Evolutionary conservation across 163 green algal genomes (phyloP).

Genomic region (Scenedesmus sp.): DNA sequence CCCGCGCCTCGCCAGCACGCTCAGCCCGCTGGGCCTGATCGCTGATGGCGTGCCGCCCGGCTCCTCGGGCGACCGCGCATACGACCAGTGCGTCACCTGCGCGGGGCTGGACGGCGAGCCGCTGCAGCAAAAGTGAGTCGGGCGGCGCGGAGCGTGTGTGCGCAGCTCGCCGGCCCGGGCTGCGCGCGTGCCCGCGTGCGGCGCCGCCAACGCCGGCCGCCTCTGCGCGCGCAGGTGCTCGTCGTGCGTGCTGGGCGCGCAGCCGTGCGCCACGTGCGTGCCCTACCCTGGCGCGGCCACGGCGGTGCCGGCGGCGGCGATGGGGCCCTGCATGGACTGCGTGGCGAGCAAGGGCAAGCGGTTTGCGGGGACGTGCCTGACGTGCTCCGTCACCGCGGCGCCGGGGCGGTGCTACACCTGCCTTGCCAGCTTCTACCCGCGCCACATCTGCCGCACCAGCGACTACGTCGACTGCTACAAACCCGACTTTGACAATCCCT

Average conservation of each 20-base stretch:
- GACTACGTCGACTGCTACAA: constrained; percentile 35
- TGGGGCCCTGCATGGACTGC: constrained; percentile 22
- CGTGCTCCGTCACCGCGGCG: not conserved
- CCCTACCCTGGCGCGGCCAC: not conserved
- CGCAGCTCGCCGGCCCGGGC: not conserved
- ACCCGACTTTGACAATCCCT: constrained; percentile 42
- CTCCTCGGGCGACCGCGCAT: not conserved
- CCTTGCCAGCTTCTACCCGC: constrained; percentile 14
- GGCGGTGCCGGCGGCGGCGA: not conserved
- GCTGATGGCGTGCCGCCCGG: not conserved
- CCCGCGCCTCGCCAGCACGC: not conserved
- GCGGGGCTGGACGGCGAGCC: not conserved
- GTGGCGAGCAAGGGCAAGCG: constrained; percentile 1
- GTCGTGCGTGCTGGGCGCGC: constrained; percentile 1
- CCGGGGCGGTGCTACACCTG: constrained; percentile 4
- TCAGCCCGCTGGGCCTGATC: not conserved
- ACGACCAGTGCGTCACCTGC: constrained; percentile 29
- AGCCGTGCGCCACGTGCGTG: constrained; percentile 7
- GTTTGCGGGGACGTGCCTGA: constrained; percentile 20
- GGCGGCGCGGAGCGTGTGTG: not conserved
- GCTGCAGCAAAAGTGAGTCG: constrained; percentile 12
- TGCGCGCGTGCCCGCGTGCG: not conserved
- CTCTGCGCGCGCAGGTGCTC: constrained; percentile 18
- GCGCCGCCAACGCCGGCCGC: not conserved
- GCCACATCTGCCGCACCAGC: not conserved